Conservation (phyloP, 164 flowering plant species). For the Macadamia integrifolia region DNA sequence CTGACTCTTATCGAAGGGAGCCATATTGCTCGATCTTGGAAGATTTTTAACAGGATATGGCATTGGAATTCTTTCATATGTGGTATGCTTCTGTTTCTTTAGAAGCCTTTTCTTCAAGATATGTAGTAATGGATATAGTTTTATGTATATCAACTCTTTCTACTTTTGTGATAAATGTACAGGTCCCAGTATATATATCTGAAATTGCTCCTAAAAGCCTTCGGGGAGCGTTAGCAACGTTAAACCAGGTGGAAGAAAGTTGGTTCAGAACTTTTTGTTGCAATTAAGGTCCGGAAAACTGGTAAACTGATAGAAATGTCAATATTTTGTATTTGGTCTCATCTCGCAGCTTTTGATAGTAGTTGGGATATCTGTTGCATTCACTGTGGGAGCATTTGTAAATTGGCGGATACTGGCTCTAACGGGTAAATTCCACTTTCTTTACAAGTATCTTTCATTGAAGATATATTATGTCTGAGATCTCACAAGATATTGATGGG, state of each 20-base stretch:
- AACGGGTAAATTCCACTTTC: slow-evolving; percentile 32
- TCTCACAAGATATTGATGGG: neutral
- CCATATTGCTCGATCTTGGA: slow-evolving; percentile 57
- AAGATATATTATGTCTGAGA: neutral
- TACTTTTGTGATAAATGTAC: neutral
- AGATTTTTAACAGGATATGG: slow-evolving; percentile 80
- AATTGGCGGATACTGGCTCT: slow-evolving; percentile 77
- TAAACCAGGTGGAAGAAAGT: slow-evolving; percentile 56
- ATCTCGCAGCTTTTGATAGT: slow-evolving; percentile 60
- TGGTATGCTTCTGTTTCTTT: slow-evolving; percentile 34
- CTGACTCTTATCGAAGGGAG: slow-evolving; percentile 35
- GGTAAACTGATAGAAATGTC: neutral
- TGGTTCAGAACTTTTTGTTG: neutral
- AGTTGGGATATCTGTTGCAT: slow-evolving; percentile 58
- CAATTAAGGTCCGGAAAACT: neutral
- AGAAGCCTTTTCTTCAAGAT: neutral
- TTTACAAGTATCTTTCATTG: neutral
- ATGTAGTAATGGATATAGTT: neutral
- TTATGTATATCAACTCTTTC: neutral
- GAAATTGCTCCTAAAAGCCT: slow-evolving; percentile 84
- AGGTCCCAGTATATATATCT: slow-evolving; percentile 89
- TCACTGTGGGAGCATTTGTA: slow-evolving; percentile 62
- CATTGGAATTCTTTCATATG: slow-evolving; percentile 82
- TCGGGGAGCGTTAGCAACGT: slow-evolving; percentile 64
- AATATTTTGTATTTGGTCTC: neutral